Evolutionary conservation across 179 eudicot species (phyloP).

Genomic region (Spinacia oleracea): DNA sequence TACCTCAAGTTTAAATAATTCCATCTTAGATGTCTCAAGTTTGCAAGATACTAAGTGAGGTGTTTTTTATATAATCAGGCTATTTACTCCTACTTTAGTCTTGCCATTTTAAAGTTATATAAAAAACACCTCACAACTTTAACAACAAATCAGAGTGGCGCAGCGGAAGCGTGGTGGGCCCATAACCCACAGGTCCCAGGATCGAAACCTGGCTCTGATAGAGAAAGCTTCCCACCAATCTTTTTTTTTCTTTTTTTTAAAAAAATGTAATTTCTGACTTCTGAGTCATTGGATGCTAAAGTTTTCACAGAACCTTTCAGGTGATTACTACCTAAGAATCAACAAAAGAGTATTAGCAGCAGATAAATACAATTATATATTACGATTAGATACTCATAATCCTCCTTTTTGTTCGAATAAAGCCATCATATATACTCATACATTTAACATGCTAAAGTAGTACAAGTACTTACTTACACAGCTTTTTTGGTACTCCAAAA

Average conservation of each 20-base stretch:
- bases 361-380: background rate
- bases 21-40: too few species aligned
- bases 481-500: background rate
- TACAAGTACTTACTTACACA: too few species aligned
- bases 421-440: too few species aligned
- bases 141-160: constrained; percentile 28
- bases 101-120: too few species aligned
- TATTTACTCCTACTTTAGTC: too few species aligned
- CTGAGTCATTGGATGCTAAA: constrained; percentile 12
- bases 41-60: too few species aligned
- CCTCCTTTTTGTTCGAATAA: background rate
- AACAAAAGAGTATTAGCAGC: background rate
- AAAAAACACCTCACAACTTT: too few species aligned
- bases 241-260: background rate
- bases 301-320: background rate
- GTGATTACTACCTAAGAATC: background rate
- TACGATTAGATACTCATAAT: background rate
- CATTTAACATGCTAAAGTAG: constrained; percentile 14
- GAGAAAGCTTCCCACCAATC: background rate
- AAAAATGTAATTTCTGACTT: too few species aligned
- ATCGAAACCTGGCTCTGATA: constrained; percentile 30
- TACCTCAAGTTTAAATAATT: too few species aligned
- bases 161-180: constrained; percentile 38
- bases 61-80: too few species aligned
- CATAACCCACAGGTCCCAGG: constrained; percentile 33